These are phyloP conservation scores for Perkinsus marinus DNA, from an alignment of 169 alveolate genomes.

Conservation along the genomic window DNA sequence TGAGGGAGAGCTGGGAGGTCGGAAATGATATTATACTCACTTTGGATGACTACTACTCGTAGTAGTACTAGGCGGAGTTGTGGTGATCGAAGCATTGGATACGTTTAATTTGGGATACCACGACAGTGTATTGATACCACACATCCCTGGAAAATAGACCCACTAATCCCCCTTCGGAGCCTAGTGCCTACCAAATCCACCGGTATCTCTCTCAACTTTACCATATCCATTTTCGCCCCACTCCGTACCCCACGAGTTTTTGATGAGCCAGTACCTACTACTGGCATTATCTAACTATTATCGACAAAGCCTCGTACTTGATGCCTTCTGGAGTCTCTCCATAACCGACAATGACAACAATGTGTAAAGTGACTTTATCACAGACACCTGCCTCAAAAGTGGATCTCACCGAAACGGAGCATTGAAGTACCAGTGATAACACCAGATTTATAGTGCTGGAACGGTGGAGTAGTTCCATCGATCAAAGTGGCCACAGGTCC, in stretches of 20 bases:
- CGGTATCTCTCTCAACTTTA: conserved; percentile 37
- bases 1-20: too few species aligned
- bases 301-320: neutral
- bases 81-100: neutral
- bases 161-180: neutral
- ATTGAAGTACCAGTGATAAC: neutral
- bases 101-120: neutral
- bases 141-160: neutral
- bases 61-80: neutral
- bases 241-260: conserved; percentile 63
- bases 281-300: neutral
- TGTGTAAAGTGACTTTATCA: neutral
- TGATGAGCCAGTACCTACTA: conserved; percentile 47
- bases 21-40: too few species aligned
- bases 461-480: neutral
- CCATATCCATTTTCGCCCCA: conserved; percentile 68
- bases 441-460: neutral
- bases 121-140: neutral
- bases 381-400: neutral
- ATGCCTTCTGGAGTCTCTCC: neutral
- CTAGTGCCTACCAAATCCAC: conserved; percentile 21
- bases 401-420: neutral
- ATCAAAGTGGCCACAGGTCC: neutral
- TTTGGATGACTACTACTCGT: neutral
- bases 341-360: neutral